Base-by-base conservation (phyloP, 108 stramenopile species). In the Cyclotella atomus region DNA sequence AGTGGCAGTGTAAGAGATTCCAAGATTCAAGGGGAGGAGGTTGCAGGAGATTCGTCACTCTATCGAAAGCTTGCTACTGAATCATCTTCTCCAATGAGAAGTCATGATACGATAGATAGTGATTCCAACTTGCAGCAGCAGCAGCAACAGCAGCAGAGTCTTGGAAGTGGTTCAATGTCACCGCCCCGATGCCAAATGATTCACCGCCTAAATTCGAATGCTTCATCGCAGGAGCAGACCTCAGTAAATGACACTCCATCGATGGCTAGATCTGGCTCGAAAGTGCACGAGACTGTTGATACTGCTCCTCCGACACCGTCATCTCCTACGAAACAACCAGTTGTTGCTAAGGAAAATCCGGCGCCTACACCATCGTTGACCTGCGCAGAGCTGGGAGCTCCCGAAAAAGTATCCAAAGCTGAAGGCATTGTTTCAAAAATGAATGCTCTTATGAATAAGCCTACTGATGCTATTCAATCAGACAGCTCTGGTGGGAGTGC, bases 351-450 rank as follows among this genome's bases (percentile, higher is more conserved):
- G 29, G 60, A 62, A 12, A 32, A 60, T 2, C 6, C 30, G 12
- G 34, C 33, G 33, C 27, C 61, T 25, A n/a, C n/a, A n/a, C 63
- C 75, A 12, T 52, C 70, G 0, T 20, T 82, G 27, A 82, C 81
- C 12, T 83, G 82, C 34, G 38, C 77, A 1, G 45, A 71, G 15
- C 32, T 82, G 8, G 65, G 32, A 17, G 71, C 50, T 30, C 36
- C n/a, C 16, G 81, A 77, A 14, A 77, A 77, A 46, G 62, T 67
- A 23, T 24, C 54, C 25, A 78, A 79, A 29, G 82, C 82, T 32
- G 82, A 82, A 59, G 65, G 63, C 20, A 77, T 73, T 41, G 71
- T 82, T n/a, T 35, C 63, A 3, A 54, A 63, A 21, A 77, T 82
- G 76, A 55, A 56, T 8, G 46, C 54, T 32, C 53, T 82, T 1